Conservation (phyloP, 768 basidiomycete species). For the Cystofilobasidium capitatum region DNA sequence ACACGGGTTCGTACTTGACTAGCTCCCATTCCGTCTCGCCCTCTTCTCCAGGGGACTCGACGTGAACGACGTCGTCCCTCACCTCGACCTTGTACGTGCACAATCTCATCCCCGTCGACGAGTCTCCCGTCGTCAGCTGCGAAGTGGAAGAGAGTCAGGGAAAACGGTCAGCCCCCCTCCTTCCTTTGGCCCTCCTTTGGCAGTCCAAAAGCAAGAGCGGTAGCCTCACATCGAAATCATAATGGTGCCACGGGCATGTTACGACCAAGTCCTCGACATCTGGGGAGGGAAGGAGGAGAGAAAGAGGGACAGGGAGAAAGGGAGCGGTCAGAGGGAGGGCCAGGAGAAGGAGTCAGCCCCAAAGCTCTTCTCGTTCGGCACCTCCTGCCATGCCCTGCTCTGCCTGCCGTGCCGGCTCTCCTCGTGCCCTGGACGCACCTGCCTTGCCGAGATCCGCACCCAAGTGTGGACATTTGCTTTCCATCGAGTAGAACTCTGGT, state of each 20-base stretch:
- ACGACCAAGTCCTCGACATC: constrained; percentile 45
- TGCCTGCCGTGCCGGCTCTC: constrained; percentile 45
- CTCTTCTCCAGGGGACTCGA: constrained; percentile 52
- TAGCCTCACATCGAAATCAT: constrained; percentile 57
- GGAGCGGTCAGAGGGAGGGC: background rate
- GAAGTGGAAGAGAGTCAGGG: too few relatives aligned
- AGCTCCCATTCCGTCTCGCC: constrained; percentile 48
- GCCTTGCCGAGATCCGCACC: constrained; percentile 58
- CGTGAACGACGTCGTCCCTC: constrained; percentile 44
- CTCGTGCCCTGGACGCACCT: constrained; percentile 61
- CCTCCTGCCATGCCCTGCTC: too few relatives aligned
- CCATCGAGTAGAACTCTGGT: constrained; percentile 62
- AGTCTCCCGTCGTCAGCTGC: constrained; percentile 48
- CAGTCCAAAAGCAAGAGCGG: background rate
- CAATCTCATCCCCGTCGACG: constrained; percentile 58
- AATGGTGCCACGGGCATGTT: constrained; percentile 65
- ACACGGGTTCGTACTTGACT: constrained; percentile 60
- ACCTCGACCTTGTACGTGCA: constrained; percentile 59
- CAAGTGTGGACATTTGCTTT: constrained; percentile 67
- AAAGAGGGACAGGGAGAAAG: background rate
- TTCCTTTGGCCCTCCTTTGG: background rate
- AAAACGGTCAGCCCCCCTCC: too few relatives aligned
- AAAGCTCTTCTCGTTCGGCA: too few relatives aligned
- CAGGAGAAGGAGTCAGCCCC: too few relatives aligned
- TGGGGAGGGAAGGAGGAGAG: background rate